Evolutionary conservation across 2,329 filamentous ascomycete genomes (phyloP).

Genomic region (Diplodia mutila): DNA sequence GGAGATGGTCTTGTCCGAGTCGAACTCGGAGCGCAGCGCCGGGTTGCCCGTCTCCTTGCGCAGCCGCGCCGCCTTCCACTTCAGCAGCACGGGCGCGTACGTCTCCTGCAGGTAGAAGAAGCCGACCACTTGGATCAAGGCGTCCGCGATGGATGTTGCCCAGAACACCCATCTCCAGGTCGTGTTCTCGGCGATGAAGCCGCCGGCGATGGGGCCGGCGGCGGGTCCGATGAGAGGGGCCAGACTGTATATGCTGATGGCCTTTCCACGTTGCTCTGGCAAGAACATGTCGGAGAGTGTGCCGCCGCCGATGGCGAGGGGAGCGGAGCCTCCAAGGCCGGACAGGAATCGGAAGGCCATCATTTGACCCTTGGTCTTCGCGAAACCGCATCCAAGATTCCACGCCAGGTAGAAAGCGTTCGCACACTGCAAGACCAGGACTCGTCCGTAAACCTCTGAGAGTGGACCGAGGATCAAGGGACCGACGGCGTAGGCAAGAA

Average conservation of each 20-base stretch:
- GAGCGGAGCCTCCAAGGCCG: conserved; percentile 45
- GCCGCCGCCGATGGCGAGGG: conserved; percentile 45
- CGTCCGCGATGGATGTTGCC: conserved; percentile 66
- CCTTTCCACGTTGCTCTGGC: conserved; percentile 65
- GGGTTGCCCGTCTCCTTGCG: conserved; percentile 63
- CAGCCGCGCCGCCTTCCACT: conserved; percentile 59
- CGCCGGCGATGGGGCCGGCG: conserved; percentile 67
- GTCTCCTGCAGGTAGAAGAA: conserved; percentile 68
- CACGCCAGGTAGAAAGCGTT: conserved; percentile 43
- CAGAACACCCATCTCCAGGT: conserved; percentile 78
- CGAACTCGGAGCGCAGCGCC: conserved; percentile 59
- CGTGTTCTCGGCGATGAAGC: conserved; percentile 65
- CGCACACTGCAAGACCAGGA: conserved; percentile 38
- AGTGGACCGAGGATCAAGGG: conserved; percentile 42
- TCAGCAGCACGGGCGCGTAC: conserved; percentile 66
- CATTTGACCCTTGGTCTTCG: conserved; percentile 40
- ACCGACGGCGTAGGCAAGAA: conserved; percentile 44
- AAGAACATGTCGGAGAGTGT: conserved; percentile 59
- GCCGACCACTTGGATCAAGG: conserved; percentile 63
- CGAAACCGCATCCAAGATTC: conserved; percentile 48
- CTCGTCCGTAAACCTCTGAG: conserved; percentile 42
- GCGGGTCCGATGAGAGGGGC: conserved; percentile 68
- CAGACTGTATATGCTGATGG: conserved; percentile 66
- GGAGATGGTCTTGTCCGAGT: conserved; percentile 43
- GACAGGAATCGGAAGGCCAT: conserved; percentile 44